Evolutionary conservation across 306 rosid genomes (phyloP).

Genomic region (Heteromeles arbutifolia): DNA sequence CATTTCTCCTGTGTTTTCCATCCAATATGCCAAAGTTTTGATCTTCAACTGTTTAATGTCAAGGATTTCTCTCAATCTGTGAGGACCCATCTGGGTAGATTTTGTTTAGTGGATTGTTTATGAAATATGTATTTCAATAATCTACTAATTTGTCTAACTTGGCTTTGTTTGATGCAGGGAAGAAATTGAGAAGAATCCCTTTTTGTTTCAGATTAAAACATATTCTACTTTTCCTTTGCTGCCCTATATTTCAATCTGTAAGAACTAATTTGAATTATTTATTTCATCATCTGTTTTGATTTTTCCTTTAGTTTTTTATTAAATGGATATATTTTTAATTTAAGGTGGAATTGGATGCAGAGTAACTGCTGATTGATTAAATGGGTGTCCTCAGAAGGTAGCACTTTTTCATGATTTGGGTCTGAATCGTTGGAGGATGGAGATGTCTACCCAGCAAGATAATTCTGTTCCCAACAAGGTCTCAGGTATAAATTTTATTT

Average conservation of each 20-base stretch:
- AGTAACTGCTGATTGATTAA: constrained; percentile 11
- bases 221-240: neutral
- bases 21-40: neutral
- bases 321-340: neutral
- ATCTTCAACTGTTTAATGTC: neutral
- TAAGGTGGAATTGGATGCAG: constrained; percentile 19
- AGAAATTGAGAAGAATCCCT: neutral
- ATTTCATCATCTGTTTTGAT: neutral
- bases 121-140: neutral
- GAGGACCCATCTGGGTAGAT: neutral
- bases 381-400: constrained; percentile 39
- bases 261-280: constrained; percentile 11
- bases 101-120: neutral
- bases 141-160: neutral
- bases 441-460: constrained; percentile 40
- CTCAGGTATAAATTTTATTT: constrained; percentile 34
- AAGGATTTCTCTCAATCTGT: neutral
- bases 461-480: constrained; percentile 30
- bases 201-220: neutral
- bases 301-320: neutral
- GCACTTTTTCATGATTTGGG: constrained; percentile 26
- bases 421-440: constrained; percentile 34
- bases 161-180: constrained; percentile 6
- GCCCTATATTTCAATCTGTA: constrained; percentile 13
- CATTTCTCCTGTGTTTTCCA: neutral